A percentile compares a stretch with the other conserved stretches of the same genome.
These are phyloP conservation scores for Lactarius evosmus DNA, from an alignment of 768 basidiomycete genomes.

Conservation along the genomic window DNA sequence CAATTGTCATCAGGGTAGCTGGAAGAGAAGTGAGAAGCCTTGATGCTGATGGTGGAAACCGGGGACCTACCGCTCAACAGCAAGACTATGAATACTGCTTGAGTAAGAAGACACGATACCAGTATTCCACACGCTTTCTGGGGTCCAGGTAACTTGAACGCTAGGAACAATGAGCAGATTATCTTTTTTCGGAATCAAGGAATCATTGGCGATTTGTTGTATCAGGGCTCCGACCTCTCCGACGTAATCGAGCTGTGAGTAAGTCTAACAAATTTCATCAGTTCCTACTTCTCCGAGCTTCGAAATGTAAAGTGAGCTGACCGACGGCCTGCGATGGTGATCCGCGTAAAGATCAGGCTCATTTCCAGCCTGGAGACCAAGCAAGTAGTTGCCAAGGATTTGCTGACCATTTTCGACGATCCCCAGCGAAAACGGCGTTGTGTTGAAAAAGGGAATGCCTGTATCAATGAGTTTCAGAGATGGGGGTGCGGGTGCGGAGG, in stretches of 20 bases:
- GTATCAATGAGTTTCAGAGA: conserved; percentile 9
- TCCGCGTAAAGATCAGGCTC: conserved; percentile 72
- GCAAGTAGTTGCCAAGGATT: conserved; percentile 60
- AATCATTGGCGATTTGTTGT: conserved; percentile 17
- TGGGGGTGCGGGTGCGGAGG: too few species aligned
- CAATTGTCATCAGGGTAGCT: conserved; percentile 68
- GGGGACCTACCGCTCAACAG: conserved; percentile 25
- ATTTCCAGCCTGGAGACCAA: conserved; percentile 70
- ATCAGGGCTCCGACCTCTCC: conserved; percentile 33
- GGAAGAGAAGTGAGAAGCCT: conserved; percentile 17
- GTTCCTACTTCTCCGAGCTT: background rate
- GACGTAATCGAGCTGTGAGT: conserved; percentile 33
- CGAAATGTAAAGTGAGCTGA: conserved; percentile 1
- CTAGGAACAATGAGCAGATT: conserved; percentile 24
- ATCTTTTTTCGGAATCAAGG: conserved; percentile 7
- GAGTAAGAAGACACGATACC: conserved; percentile 17
- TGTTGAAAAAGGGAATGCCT: conserved; percentile 65
- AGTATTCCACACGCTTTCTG: conserved; percentile 25
- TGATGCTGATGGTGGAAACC: background rate
- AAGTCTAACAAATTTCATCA: conserved; percentile 1
- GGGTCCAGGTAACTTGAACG: conserved; percentile 18
- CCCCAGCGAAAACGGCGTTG: conserved; percentile 46
- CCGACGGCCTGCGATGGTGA: conserved; percentile 21
- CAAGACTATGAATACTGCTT: conserved; percentile 11
- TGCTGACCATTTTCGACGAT: conserved; percentile 56